Evolutionary conservation across 495 filamentous ascomycete genomes (phyloP).

Genomic region (Tetracladium setigerum): DNA sequence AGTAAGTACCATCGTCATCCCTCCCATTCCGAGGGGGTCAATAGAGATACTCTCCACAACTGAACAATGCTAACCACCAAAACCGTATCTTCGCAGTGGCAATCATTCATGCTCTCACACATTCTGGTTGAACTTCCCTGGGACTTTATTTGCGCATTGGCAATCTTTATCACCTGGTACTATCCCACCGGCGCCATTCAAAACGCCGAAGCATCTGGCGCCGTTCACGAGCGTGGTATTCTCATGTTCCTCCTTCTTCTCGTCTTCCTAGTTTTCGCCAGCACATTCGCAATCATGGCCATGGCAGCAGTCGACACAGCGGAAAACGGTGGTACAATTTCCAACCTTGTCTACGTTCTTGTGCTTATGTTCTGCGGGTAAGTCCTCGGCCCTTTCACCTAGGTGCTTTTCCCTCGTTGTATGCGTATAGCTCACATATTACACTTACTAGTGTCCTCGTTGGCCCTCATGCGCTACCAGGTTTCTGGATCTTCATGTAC

Average conservation of each 20-base stretch:
- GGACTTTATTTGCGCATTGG: slow-evolving; percentile 57
- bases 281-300: slow-evolving; percentile 52
- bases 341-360: slow-evolving; percentile 55
- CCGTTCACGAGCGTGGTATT: slow-evolving; percentile 27
- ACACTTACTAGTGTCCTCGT: not conserved
- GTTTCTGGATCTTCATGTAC: slow-evolving; percentile 83
- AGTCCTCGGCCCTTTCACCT: slow-evolving; percentile 38
- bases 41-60: no score
- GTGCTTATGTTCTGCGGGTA: slow-evolving; percentile 50
- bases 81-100: slow-evolving; percentile 44
- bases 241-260: slow-evolving; percentile 24
- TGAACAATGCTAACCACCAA: slow-evolving; percentile 31
- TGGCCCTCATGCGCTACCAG: slow-evolving; percentile 43
- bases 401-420: slow-evolving; percentile 25
- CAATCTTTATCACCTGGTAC: slow-evolving; percentile 60
- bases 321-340: slow-evolving; percentile 63
- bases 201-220: slow-evolving; percentile 51
- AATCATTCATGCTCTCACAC: slow-evolving; percentile 71
- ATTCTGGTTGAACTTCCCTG: slow-evolving; percentile 68
- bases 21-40: no score
- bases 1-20: no score
- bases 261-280: slow-evolving; percentile 56
- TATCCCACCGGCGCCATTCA: slow-evolving; percentile 24
- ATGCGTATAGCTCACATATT: slow-evolving; percentile 44
- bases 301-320: slow-evolving; percentile 39